phyloP scores from a whole-genome alignment of 2,329 filamentous ascomycete species.

The Arthrobotrys musiformis region DNA sequence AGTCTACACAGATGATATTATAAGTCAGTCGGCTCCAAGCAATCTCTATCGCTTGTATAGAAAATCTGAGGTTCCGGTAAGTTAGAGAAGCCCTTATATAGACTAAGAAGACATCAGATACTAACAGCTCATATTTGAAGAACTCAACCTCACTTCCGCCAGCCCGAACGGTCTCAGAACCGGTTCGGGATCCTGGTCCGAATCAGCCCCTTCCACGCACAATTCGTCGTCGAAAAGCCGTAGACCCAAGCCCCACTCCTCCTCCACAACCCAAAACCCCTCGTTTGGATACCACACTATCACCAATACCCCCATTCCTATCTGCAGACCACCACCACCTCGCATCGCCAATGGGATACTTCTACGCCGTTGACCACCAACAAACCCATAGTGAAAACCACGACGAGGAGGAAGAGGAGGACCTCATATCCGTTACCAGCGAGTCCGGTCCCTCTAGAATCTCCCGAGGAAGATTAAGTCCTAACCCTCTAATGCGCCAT shows the following conservation, averaged over 20 bases:
- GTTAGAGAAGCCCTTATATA: not conserved
- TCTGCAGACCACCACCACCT: constrained; percentile 6
- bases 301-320: constrained; percentile 32
- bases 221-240: constrained; percentile 41
- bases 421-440: constrained; percentile 39
- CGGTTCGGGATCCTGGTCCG: constrained; percentile 36
- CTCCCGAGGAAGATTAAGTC: not conserved
- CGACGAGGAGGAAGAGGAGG: constrained; percentile 15
- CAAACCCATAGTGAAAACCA: not conserved
- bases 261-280: constrained; percentile 23
- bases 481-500: constrained; percentile 32
- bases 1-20: constrained; percentile 47
- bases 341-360: constrained; percentile 33
- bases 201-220: constrained; percentile 43
- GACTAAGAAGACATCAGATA: not conserved
- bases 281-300: not conserved
- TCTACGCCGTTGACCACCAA: constrained; percentile 27
- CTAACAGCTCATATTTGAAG: constrained; percentile 9
- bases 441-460: constrained; percentile 40
- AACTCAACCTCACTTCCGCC: not conserved
- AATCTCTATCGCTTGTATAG: constrained; percentile 39
- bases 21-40: constrained; percentile 34
- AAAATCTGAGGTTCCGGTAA: constrained; percentile 30
- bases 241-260: constrained; percentile 26
- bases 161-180: constrained; percentile 25